Base-by-base conservation (phyloP, 169 alveolate genomes). In the Plasmodium vinckei region DNA sequence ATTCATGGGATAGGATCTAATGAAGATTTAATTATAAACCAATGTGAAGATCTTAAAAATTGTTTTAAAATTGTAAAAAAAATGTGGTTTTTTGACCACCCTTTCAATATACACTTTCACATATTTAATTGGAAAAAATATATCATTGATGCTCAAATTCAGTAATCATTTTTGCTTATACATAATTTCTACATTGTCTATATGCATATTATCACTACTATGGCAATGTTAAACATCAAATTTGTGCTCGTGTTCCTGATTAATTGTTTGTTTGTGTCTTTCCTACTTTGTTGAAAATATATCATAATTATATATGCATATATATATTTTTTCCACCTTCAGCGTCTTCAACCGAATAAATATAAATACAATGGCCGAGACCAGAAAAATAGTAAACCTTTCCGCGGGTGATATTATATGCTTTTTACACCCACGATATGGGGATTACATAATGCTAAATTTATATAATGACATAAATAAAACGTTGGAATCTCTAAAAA, bases 351-450 rank as follows among this genome's bases (percentile, higher is more conserved):
- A 77, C 51, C 51, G 88, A 46, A 77, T 77, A 77, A 77, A 77
- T 25, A 77, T 77, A 19, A 77, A 77, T 44, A 77, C 88, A 27
- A 77, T 77, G 88, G 59, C 88, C 9, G 88, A 77, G 44, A 77
- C 88, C 46, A 47, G 88, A 47, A 91, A 87, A 39, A 87, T 92
- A 13, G 54, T 91, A 47, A 92, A 92, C 44, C 53, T 77, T 13
- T 47, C 88, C 5, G 73, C 88, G 6, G 75, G 88, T 19, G 97
- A 95, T 87, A 90, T 95, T 17, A 92, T 90, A 64, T 95, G 94
- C 67, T 95, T 91, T 77, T 73, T 93, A 71, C 95, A 93, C 63
- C 96, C 97, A 15, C 77, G 95, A 68, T 95, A 94, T 88, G 94
- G 95, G 15, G 97, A 94, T 60, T 95, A 88, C 25, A 68, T 95